phyloP scores from a whole-genome alignment of 768 basidiomycete species.

The Suillus luteus region DNA sequence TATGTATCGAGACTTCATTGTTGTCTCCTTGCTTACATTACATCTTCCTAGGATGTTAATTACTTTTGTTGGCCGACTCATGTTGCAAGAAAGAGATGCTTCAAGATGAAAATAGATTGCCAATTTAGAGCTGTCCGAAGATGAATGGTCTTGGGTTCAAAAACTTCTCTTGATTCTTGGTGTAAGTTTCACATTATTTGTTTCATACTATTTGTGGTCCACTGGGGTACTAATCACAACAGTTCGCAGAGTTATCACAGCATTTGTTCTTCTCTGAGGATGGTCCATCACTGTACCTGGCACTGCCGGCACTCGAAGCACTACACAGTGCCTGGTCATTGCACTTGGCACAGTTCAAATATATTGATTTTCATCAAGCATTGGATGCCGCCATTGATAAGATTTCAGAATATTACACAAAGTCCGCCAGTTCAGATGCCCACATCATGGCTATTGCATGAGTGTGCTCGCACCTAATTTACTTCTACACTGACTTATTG shows the following conservation, averaged over 20 bases:
- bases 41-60: background rate
- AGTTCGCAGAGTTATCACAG: background rate
- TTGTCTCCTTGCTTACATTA: background rate
- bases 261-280: background rate
- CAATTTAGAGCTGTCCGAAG: background rate
- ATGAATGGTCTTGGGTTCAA: background rate
- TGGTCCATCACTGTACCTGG: background rate
- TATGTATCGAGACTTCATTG: background rate
- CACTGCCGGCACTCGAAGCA: background rate
- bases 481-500: background rate
- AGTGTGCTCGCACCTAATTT: background rate
- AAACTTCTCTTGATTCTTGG: background rate
- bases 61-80: background rate
- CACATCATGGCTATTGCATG: too few species aligned
- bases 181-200: background rate
- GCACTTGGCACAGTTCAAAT: too few species aligned
- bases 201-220: background rate
- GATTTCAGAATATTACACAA: too few species aligned
- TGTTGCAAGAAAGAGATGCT: background rate
- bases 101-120: background rate
- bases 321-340: background rate
- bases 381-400: too few species aligned
- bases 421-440: too few species aligned
- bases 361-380: too few species aligned
- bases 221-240: background rate